A percentile compares a stretch with the other conserved stretches of the same genome.
Conservation (phyloP, 2,329 filamentous ascomycete species). For the Ascochyta viciae-villosae region DNA sequence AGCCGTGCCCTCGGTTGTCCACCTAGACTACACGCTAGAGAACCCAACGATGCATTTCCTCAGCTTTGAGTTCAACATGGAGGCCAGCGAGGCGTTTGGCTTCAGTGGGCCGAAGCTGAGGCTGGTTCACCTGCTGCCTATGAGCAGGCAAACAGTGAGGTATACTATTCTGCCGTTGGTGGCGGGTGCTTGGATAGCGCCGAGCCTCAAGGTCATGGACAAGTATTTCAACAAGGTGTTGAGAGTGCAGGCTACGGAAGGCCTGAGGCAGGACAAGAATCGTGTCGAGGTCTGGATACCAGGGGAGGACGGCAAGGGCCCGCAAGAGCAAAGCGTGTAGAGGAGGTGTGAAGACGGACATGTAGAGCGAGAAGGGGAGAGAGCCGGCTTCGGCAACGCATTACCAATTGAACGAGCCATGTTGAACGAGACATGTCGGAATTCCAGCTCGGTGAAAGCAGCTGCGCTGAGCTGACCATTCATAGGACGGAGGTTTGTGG, state of each 20-base stretch:
- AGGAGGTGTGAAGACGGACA: not conserved
- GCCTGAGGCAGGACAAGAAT: slow-evolving; percentile 64
- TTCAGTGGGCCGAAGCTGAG: slow-evolving; percentile 88
- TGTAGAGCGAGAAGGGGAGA: not conserved
- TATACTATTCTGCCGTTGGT: slow-evolving; percentile 76
- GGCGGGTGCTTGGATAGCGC: slow-evolving; percentile 71
- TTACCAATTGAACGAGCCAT: not conserved
- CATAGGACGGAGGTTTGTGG: slow-evolving; percentile 6
- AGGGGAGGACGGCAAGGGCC: slow-evolving; percentile 21
- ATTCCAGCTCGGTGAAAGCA: not conserved
- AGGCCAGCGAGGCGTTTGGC: slow-evolving; percentile 88
- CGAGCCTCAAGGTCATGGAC: slow-evolving; percentile 80
- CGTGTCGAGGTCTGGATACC: slow-evolving; percentile 53
- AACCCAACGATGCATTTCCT: slow-evolving; percentile 95
- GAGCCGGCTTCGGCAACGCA: not conserved
- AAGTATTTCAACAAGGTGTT: slow-evolving; percentile 93
- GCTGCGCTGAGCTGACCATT: not conserved
- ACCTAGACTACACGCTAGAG: slow-evolving; percentile 75
- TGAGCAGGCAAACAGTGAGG: slow-evolving; percentile 75
- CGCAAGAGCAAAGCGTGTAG: not conserved
- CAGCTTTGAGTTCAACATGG: slow-evolving; percentile 91
- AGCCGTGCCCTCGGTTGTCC: slow-evolving; percentile 33
- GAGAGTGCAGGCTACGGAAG: slow-evolving; percentile 79
- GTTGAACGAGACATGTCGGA: not conserved
- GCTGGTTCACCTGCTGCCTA: slow-evolving; percentile 79